Evolutionary conservation across 129 eudicot genomes (phyloP).

Genomic region (Chrysanthemum makinoi): DNA sequence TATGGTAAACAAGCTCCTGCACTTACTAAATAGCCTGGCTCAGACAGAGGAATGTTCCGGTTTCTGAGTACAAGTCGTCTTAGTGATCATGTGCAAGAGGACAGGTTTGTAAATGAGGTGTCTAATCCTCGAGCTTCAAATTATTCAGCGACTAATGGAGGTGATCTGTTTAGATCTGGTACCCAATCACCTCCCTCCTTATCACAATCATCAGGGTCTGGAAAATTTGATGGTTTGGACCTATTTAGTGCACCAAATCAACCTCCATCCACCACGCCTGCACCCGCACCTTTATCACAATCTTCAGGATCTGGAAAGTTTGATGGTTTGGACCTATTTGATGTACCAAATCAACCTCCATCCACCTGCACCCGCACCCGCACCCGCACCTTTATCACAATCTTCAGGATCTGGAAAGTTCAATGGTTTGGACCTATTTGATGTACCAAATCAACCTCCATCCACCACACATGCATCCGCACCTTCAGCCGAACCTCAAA

Average conservation of each 20-base stretch:
- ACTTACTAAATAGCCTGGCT: constrained; percentile 85
- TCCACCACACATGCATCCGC: constrained; percentile 20
- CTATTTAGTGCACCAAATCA: constrained; percentile 50
- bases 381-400: neutral
- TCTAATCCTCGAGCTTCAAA: constrained; percentile 69
- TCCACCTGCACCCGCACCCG: constrained; percentile 23
- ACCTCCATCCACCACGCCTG: constrained; percentile 29
- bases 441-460: constrained; percentile 21
- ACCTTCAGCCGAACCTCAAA: constrained; percentile 22
- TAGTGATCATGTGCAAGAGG: constrained; percentile 65
- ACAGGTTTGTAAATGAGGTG: constrained; percentile 71
- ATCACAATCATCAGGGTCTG: constrained; percentile 17
- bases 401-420: neutral
- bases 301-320: neutral
- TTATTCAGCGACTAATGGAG: constrained; percentile 60
- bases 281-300: neutral
- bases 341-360: constrained; percentile 22
- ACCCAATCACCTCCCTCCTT: constrained; percentile 52
- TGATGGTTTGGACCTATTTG: constrained; percentile 20
- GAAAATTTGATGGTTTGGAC: constrained; percentile 46
- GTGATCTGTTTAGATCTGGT: constrained; percentile 63
- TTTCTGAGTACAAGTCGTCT: constrained; percentile 72
- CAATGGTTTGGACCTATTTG: constrained; percentile 20
- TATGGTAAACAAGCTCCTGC: constrained; percentile 73
- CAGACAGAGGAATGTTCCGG: constrained; percentile 78